Conservation (phyloP, 225 moss, liverwort and hornwort genomes). For the Sphagnum contortum region DNA sequence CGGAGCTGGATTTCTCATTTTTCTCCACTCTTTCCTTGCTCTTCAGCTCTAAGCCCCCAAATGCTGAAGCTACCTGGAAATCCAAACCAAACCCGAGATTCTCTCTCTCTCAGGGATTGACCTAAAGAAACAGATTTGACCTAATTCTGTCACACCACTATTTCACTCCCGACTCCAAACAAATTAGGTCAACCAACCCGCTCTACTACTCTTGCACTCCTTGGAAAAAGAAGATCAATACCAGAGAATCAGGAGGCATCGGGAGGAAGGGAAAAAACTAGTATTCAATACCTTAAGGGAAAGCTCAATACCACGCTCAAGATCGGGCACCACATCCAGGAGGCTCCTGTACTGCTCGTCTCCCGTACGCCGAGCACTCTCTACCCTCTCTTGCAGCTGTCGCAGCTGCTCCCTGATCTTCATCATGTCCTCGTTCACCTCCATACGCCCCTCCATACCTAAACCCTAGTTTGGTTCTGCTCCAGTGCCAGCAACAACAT, state of each 20-base stretch:
- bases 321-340: slow-evolving; percentile 52
- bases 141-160: too few relatives aligned
- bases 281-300: slow-evolving; percentile 42
- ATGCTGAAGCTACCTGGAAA: slow-evolving; percentile 64
- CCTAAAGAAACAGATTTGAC: too few relatives aligned
- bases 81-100: too few relatives aligned
- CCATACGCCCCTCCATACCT: slow-evolving; percentile 15
- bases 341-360: slow-evolving; percentile 60
- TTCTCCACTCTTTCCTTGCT: slow-evolving; percentile 27
- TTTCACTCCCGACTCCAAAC: too few relatives aligned
- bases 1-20: slow-evolving; percentile 14
- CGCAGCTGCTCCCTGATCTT: slow-evolving; percentile 32
- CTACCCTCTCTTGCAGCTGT: slow-evolving; percentile 31
- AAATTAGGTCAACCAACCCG: not conserved
- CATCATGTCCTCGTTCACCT: slow-evolving; percentile 40
- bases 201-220: not conserved
- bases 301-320: slow-evolving; percentile 62
- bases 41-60: slow-evolving; percentile 59
- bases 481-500: too few relatives aligned
- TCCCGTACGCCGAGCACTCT: slow-evolving; percentile 36
- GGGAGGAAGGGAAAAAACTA: not conserved
- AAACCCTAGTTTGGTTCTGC: too few relatives aligned
- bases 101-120: too few relatives aligned
- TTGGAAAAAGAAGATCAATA: not conserved
- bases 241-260: not conserved